phyloP scores from a whole-genome alignment of 192 early-diverging fungal species.

The Spizellomyces punctatus region DNA sequence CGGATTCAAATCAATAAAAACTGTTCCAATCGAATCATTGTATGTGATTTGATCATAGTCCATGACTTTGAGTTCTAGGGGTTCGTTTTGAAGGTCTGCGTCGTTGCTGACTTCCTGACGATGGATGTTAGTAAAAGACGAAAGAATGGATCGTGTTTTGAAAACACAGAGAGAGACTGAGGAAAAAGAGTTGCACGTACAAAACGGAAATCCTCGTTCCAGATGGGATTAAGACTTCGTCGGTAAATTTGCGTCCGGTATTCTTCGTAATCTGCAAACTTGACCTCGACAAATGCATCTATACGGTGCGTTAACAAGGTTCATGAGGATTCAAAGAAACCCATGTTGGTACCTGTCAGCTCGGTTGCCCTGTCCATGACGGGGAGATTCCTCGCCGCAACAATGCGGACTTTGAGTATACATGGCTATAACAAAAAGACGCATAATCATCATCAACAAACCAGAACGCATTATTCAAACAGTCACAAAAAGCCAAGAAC shows the following conservation, averaged over 20 bases:
- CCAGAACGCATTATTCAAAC: no score
- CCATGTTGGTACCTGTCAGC: slow-evolving; percentile 51
- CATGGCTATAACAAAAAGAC: slow-evolving; percentile 57
- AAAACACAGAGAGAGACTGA: not conserved
- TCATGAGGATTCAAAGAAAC: slow-evolving; percentile 15
- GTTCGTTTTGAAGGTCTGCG: slow-evolving; percentile 79
- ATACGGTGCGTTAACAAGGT: not conserved
- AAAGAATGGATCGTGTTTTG: not conserved
- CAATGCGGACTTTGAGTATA: slow-evolving; percentile 74
- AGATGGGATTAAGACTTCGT: slow-evolving; percentile 76
- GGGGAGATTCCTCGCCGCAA: slow-evolving; percentile 72
- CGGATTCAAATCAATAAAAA: slow-evolving; percentile 78
- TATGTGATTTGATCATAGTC: slow-evolving; percentile 74
- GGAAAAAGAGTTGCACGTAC: slow-evolving; percentile 37
- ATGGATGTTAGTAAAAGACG: not conserved
- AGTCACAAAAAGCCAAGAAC: no score
- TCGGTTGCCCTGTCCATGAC: slow-evolving; percentile 83
- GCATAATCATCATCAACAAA: not conserved
- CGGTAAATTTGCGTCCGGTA: slow-evolving; percentile 65
- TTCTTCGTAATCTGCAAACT: slow-evolving; percentile 72
- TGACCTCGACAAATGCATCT: slow-evolving; percentile 84
- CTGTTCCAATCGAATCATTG: slow-evolving; percentile 76
- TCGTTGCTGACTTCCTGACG: slow-evolving; percentile 70
- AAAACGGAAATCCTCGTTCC: slow-evolving; percentile 82
- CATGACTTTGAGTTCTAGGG: slow-evolving; percentile 74